Evolutionary conservation across 1,139 yeast species (phyloP), one percentile per base, ranked within the genome.

Genomic region (Tardiomyces digboiensis): DNA sequence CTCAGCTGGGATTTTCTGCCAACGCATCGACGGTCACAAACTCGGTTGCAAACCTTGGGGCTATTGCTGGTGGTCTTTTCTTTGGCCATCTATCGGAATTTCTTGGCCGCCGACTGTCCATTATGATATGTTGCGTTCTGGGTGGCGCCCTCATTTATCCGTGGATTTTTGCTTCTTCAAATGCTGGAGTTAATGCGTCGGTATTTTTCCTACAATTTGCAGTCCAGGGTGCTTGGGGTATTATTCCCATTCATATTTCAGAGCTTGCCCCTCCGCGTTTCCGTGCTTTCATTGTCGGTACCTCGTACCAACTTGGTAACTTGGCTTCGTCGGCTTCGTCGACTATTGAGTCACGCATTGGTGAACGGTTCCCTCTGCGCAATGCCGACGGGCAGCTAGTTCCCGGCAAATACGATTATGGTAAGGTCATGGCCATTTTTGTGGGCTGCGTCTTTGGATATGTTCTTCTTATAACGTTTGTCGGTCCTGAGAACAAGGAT

Each of bases 201-300:
- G 91, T 72, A 1, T 85, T 84, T 64, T 83, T 82, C 67, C 65
- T 85, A 55, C 95, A 86, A 63, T 78, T 80, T 57, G 79, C 79
- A 53, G 91, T 85, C 42, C 94, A 84, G 64, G 95, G 95, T 52
- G 83, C 87, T 16, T 86, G 94, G 88, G 93, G 94, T 54, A 84
- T 83, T 40, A 74, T 82, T 52, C 95, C 95, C 44, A 76, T 82
- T 50, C 87, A 83, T 61, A 68, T 84, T 43, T 72, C 85, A 2
- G 94, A 84, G 64, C 71, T 85, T 51, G 75, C 91, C n/a, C 82
- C 82, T 40, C 91, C 89, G 20, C 80, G 81, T 52, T 81, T 80
- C 65, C 74, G 84, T 60, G 71, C 89, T 2, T 79, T 83, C 52
- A 80, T 82, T 43, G 78, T 76, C 41, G 95, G 95, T 59, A 74